Evolutionary conservation across 441 rosid species (phyloP).

Genomic region (Hura crepitans): DNA sequence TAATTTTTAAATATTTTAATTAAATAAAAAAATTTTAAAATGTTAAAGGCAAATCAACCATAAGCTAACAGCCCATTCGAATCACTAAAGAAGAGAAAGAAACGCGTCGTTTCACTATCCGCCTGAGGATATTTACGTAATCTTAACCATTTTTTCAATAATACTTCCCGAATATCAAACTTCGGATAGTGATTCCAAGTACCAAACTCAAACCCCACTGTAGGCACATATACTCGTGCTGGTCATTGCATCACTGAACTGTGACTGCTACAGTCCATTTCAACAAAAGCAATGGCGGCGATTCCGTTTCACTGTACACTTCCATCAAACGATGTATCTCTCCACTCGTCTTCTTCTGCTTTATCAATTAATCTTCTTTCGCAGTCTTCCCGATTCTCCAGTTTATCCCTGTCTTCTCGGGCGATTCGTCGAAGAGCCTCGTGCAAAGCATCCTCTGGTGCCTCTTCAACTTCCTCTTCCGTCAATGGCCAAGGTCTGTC

Average conservation of each 20-base stretch:
- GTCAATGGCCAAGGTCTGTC: constrained; percentile 44
- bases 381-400: constrained; percentile 28
- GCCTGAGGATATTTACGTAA: constrained; percentile 8
- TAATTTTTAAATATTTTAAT: too few relatives aligned
- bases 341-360: constrained; percentile 44
- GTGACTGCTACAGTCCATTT: not conserved
- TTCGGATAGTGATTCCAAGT: too few relatives aligned
- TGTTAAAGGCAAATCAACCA: too few relatives aligned
- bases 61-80: too few relatives aligned
- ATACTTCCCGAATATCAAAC: too few relatives aligned
- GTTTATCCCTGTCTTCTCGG: constrained; percentile 35
- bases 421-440: constrained; percentile 44
- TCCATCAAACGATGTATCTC: constrained; percentile 36
- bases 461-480: constrained; percentile 51
- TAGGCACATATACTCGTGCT: not conserved
- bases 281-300: constrained; percentile 52
- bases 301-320: constrained; percentile 43
- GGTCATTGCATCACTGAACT: not conserved
- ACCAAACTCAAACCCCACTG: not conserved
- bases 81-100: too few relatives aligned
- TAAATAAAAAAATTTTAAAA: too few relatives aligned
- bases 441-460: constrained; percentile 59
- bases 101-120: not conserved
- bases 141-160: too few relatives aligned
- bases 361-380: constrained; percentile 32